Evolutionary conservation across 1,284 basidiomycete genomes (phyloP).

Genomic region (Ustanciosporium gigantosporum): DNA sequence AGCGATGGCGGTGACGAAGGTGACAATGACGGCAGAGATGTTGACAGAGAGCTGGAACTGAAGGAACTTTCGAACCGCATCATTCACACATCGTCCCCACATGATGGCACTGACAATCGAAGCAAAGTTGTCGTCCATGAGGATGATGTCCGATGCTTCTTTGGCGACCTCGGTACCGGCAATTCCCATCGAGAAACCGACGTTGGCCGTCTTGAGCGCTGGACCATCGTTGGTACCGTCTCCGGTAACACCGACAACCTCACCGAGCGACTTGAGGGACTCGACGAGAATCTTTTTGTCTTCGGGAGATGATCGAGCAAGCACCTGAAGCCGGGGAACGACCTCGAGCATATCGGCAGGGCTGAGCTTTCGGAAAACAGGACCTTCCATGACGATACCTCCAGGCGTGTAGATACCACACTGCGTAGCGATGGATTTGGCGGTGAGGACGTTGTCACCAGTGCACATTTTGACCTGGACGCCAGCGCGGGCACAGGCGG

Average conservation of each 20-base stretch:
- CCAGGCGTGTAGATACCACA: constrained; percentile 91
- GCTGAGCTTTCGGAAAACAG: constrained; percentile 67
- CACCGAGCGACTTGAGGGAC: constrained; percentile 81
- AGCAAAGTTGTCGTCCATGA: constrained; percentile 91
- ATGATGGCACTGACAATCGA: constrained; percentile 96
- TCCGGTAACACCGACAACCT: constrained; percentile 94
- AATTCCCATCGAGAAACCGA: constrained; percentile 78
- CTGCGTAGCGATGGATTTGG: constrained; percentile 88
- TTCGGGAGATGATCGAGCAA: constrained; percentile 93
- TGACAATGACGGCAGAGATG: constrained; percentile 91
- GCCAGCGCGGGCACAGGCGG: constrained; percentile 81
- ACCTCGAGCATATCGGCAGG: constrained; percentile 65
- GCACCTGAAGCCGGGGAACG: constrained; percentile 67
- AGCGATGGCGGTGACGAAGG: constrained; percentile 85
- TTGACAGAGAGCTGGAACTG: constrained; percentile 98
- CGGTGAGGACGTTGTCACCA: constrained; percentile 87
- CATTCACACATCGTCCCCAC: constrained; percentile 98
- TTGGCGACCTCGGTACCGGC: constrained; percentile 98
- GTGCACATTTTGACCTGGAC: constrained; percentile 99
- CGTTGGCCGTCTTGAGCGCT: constrained; percentile 77
- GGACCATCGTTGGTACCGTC: constrained; percentile 98
- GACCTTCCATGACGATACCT: constrained; percentile 96
- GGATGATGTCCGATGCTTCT: constrained; percentile 97
- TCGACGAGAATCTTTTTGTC: constrained; percentile 94
- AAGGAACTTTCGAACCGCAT: constrained; percentile 93